Conservation (phyloP, 345 rosid genomes). For the Eucalyptus marginata region DNA sequence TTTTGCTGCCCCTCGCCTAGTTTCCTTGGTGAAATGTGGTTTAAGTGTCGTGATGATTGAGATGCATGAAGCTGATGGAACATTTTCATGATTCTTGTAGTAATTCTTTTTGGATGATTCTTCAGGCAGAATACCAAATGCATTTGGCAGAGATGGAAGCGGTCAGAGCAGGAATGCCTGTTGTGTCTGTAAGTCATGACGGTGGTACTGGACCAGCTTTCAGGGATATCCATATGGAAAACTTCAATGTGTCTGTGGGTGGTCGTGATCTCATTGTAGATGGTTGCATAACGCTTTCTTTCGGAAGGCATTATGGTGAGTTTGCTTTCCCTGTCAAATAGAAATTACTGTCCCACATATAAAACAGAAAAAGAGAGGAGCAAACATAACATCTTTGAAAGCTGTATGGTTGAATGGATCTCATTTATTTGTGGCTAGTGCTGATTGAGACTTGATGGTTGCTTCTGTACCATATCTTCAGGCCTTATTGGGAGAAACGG, state of each 20-base stretch:
- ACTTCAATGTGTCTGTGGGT: conserved; percentile 85
- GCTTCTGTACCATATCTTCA: conserved; percentile 7
- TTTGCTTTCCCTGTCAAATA: conserved; percentile 3
- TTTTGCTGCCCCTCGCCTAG: background rate
- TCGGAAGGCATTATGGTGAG: conserved; percentile 96
- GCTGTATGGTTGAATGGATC: background rate
- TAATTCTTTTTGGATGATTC: background rate
- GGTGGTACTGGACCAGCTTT: conserved; percentile 54
- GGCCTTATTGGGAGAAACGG: conserved; percentile 99
- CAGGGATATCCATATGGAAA: conserved; percentile 92
- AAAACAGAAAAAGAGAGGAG: background rate
- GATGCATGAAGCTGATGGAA: background rate
- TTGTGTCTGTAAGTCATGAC: conserved; percentile 71
- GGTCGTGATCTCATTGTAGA: conserved; percentile 97
- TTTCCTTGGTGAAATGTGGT: background rate
- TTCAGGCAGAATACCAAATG: conserved; percentile 78
- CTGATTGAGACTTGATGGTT: background rate
- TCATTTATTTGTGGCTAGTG: background rate
- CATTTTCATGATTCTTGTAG: background rate
- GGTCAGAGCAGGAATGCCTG: conserved; percentile 88
- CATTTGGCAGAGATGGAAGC: conserved; percentile 99
- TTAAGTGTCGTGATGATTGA: background rate
- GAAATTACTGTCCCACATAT: background rate
- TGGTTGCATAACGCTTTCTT: conserved; percentile 77
- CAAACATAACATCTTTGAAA: background rate